Base-by-base conservation (phyloP, 441 rosid genomes). In the Gossypium schwendimanii region DNA sequence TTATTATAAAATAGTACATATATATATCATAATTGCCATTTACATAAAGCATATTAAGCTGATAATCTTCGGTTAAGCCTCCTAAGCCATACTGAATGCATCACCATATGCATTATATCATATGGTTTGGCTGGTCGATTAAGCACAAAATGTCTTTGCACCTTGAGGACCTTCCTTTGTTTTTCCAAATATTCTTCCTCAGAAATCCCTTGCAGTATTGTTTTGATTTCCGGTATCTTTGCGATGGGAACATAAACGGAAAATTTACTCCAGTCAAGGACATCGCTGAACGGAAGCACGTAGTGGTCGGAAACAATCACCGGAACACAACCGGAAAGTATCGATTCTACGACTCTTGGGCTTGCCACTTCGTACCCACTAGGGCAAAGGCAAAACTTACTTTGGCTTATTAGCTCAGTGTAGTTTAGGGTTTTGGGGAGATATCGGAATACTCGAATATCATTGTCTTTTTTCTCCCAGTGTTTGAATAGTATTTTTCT, bases 281-380 rank as follows among this genome's bases (percentile, higher is more conserved):
- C 93, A 45, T 93, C 96, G n/a, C 86, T 83, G 17, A 93, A 89
- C 0, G 97, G 96, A 12, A 87, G 79, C 14, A 83, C 86, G 44
- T 93, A 93, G 8, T 79, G 31, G 24, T 89, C 93, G 0, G 94
- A 86, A 26, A 93, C 54, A n/a, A 91, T 80, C n/a, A 91, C 94
- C 0, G 97, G 97, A 9, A 93, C 87, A 11, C 94, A 93, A 6
- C 90, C 96, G 0, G 91, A 73, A 52, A 77, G 64, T 20, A 91
- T 74, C 0, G 97, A 75, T 75, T 91, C 95, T 0, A 83, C 87
- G 18, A 89, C 70, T 74, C 97, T 83, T 7, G 95, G 97, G 58
- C 98, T 93, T 0, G 98, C 98, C 0, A 91, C 95, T 72, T 93
- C 95, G 68, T 79, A 88, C 23, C 98, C 93, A 44, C 97, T 91